Conservation (phyloP, 768 basidiomycete species). For the Scleroderma citrinum region DNA sequence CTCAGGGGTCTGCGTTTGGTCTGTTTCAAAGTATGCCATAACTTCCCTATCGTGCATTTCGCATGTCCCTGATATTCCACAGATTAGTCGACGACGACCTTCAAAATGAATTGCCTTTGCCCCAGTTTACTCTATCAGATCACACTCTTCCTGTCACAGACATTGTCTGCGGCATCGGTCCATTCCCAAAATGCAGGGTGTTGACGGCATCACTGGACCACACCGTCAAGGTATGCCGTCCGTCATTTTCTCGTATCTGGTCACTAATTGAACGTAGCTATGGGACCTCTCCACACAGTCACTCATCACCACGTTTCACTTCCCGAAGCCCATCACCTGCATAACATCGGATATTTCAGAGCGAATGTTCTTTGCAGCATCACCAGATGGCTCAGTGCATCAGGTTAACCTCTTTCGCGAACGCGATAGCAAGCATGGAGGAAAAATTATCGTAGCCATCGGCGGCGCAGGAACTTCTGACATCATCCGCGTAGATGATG, state of each 20-base stretch:
- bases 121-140: conserved; percentile 78
- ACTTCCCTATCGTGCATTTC: conserved; percentile 1
- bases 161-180: conserved; percentile 71
- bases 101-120: conserved; percentile 71
- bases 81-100: conserved; percentile 72
- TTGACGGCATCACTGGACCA: conserved; percentile 84
- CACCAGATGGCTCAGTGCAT: conserved; percentile 66
- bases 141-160: conserved; percentile 90
- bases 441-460: conserved; percentile 54
- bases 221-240: conserved; percentile 70
- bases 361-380: conserved; percentile 84
- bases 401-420: conserved; percentile 75
- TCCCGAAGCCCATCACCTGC: conserved; percentile 67
- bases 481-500: conserved; percentile 59
- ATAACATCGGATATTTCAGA: conserved; percentile 81
- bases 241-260: conserved; percentile 8
- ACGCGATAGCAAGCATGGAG: conserved; percentile 48
- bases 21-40: conserved; percentile 66
- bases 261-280: conserved; percentile 40
- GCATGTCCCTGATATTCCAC: conserved; percentile 7
- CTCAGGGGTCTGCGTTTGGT: conserved; percentile 86
- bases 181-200: conserved; percentile 70
- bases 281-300: conserved; percentile 76
- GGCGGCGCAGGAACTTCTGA: conserved; percentile 71
- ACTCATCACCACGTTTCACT: conserved; percentile 82